Percentiles rank a stretch among this genome's conserved stretches.
These are phyloP conservation scores for Phylloporus arenicola DNA, from an alignment of 768 basidiomycete species.

Conservation along the genomic window DNA sequence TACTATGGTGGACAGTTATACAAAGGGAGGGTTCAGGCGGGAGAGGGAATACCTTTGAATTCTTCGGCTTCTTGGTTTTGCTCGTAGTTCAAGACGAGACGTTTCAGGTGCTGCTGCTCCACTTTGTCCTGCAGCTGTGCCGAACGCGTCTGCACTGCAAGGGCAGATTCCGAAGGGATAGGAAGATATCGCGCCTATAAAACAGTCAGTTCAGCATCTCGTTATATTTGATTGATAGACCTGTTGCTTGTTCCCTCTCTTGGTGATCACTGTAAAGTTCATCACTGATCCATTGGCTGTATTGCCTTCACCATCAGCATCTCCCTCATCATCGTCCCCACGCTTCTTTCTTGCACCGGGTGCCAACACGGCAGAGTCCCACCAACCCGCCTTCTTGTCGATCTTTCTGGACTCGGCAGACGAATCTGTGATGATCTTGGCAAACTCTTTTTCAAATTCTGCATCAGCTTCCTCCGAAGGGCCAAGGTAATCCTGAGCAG, in stretches of 20 bases:
- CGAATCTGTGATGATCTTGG: slow-evolving; percentile 88
- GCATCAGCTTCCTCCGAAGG: slow-evolving; percentile 86
- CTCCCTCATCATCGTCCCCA: slow-evolving; percentile 53
- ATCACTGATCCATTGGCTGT: slow-evolving; percentile 45
- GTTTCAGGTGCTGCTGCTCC: slow-evolving; percentile 95
- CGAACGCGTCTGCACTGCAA: slow-evolving; percentile 86
- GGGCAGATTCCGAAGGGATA: slow-evolving; percentile 79
- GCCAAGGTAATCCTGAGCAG: slow-evolving; percentile 67
- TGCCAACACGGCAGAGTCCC: slow-evolving; percentile 82
- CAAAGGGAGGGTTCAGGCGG: neutral
- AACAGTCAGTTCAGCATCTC: slow-evolving; percentile 9
- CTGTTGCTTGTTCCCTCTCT: slow-evolving; percentile 90
- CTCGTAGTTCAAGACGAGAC: slow-evolving; percentile 88
- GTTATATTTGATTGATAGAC: slow-evolving; percentile 33
- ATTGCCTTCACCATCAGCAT: slow-evolving; percentile 37
- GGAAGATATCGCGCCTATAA: slow-evolving; percentile 77
- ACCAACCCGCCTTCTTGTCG: slow-evolving; percentile 85
- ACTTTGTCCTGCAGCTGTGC: slow-evolving; percentile 93
- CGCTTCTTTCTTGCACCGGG: slow-evolving; percentile 62
- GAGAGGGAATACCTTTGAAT: slow-evolving; percentile 50
- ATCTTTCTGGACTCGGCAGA: slow-evolving; percentile 79
- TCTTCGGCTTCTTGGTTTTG: slow-evolving; percentile 86
- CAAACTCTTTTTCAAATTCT: slow-evolving; percentile 93
- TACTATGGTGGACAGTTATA: slow-evolving; percentile 34
- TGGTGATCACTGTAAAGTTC: slow-evolving; percentile 90